Evolutionary conservation across 805 yeast species (phyloP).

Genomic region (Nakazawaea peltata): DNA sequence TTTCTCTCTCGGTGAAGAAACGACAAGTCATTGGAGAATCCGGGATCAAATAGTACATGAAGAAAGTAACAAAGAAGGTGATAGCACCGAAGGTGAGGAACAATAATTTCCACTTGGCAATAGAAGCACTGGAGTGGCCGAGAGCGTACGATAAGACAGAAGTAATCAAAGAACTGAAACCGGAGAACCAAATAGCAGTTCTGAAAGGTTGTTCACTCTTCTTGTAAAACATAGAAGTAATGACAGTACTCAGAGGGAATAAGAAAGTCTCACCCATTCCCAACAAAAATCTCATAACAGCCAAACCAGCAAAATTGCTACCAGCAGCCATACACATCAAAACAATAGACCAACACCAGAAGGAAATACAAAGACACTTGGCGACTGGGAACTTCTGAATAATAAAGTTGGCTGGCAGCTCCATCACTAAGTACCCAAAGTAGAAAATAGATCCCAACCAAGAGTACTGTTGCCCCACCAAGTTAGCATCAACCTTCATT

Average conservation of each 20-base stretch:
- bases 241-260: conserved; percentile 43
- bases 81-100: conserved; percentile 46
- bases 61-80: conserved; percentile 29
- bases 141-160: conserved; percentile 22
- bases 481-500: conserved; percentile 33
- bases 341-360: conserved; percentile 33
- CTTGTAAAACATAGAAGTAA: conserved; percentile 49
- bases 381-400: conserved; percentile 34
- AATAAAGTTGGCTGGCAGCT: conserved; percentile 29
- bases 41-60: conserved; percentile 34
- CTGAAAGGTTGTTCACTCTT: conserved; percentile 34
- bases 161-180: conserved; percentile 27
- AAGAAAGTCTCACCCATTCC: conserved; percentile 45
- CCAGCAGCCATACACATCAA: conserved; percentile 37
- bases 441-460: conserved; percentile 47
- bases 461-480: conserved; percentile 34
- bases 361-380: conserved; percentile 24
- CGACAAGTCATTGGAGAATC: conserved; percentile 41
- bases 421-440: conserved; percentile 39
- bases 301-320: conserved; percentile 32
- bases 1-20: conserved; percentile 38
- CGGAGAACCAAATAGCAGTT: conserved; percentile 34
- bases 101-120: conserved; percentile 40
- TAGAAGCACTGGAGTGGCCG: conserved; percentile 15
- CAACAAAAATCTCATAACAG: conserved; percentile 34